phyloP scores from a whole-genome alignment of 2,329 filamentous ascomycete genomes.

The Chaetomiaceae sp. region DNA sequence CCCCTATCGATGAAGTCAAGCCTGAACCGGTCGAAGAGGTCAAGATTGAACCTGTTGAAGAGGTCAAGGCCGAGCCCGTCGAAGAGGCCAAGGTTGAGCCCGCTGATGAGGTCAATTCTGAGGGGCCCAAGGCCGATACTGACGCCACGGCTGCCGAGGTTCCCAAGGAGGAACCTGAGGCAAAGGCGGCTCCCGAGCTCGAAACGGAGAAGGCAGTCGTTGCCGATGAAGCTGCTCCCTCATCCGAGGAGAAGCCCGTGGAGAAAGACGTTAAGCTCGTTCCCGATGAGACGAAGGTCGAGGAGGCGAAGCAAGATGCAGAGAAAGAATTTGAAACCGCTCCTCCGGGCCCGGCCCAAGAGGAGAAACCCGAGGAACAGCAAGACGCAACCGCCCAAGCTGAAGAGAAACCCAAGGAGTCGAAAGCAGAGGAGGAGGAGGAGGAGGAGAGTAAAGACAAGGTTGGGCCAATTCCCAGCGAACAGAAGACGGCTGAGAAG shows the following conservation, averaged over 20 bases:
- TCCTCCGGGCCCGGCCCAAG: neutral
- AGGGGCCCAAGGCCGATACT: too few species aligned
- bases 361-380: constrained; percentile 9
- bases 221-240: neutral
- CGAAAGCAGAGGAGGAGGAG: constrained; percentile 18
- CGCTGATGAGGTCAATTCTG: neutral
- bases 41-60: neutral
- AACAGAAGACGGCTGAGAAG: constrained; percentile 23
- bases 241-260: constrained; percentile 4
- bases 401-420: constrained; percentile 11
- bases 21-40: neutral
- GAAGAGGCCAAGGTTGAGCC: neutral
- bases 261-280: neutral
- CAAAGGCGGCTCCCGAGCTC: constrained; percentile 5
- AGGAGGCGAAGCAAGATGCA: constrained; percentile 49
- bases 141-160: constrained; percentile 3
- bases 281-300: constrained; percentile 23
- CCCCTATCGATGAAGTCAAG: neutral
- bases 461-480: constrained; percentile 23
- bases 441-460: constrained; percentile 33
- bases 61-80: neutral
- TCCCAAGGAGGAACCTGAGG: neutral
- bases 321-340: constrained; percentile 23
- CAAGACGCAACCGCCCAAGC: too few species aligned
- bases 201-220: neutral